Base-by-base conservation (phyloP, 1,139 yeast species). In the Candida sp. region DNA sequence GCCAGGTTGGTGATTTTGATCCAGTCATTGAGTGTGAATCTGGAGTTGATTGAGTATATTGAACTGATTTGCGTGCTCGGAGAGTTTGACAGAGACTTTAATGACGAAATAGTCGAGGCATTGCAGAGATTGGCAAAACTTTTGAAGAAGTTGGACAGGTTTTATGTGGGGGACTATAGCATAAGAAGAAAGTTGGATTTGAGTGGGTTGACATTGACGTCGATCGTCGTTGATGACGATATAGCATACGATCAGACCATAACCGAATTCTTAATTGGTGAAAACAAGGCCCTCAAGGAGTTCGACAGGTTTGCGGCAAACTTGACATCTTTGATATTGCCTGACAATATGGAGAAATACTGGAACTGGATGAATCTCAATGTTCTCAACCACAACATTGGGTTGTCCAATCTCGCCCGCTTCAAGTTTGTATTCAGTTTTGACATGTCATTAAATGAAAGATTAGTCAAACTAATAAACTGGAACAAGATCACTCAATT, bases 1-100 rank as follows among this genome's bases (percentile, higher is more conserved):
- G 76, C 74, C 3, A 61, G 75, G 46, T 49, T 76, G 30, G 49
- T 57, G 42, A 63, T 69, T 0, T 58, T 77, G 44, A 58, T 59
- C 26, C 58, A 58, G 38, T 62, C 78, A 0, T 50, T 76, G 22
- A 44, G 43, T 7, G 54, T 75, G 22, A 76, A 76, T 52, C 63
- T 67, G 0, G 58, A 54, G 12, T 63, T 76, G 47, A 54, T 57
- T 0, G 51, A 51, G 5, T 62, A 62, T 51, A 58, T 75, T 2
- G 56, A 63, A 32, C 63, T 62, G 37, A 48, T 77, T 3, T 54
- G 55, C 35, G 56, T 73, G 2, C 50, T 61, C 48, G 70, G 66
- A 1, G 44, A 48, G 3, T 6, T 34, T 7, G 44, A 47, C 30
- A 40, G 35, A 6, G 26, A 22, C 23, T 31, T 22, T 27, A 30